A percentile compares a stretch with the other conserved stretches of the same genome.
Conservation (phyloP, 306 rosid species). For the Pterocarpus macrocarpus region DNA sequence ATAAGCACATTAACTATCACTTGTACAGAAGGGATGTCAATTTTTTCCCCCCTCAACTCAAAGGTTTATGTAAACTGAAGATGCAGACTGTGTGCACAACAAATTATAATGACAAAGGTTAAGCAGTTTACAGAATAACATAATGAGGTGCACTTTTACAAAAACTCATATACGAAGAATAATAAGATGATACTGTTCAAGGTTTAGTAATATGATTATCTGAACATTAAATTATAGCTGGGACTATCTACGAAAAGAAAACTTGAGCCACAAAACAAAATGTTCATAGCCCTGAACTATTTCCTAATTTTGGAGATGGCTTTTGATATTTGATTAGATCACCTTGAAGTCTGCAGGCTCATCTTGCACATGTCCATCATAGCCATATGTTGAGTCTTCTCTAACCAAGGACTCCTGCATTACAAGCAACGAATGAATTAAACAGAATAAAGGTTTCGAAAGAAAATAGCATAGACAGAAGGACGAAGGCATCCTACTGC, state of each 20-base stretch:
- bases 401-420: constrained; percentile 66
- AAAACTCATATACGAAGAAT: neutral
- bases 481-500: constrained; percentile 46
- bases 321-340: constrained; percentile 44
- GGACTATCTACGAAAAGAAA: neutral
- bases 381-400: constrained; percentile 34
- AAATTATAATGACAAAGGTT: neutral
- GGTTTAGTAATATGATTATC: neutral
- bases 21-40: neutral
- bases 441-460: constrained; percentile 27
- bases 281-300: constrained; percentile 11
- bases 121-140: neutral
- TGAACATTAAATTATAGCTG: neutral
- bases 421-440: constrained; percentile 38
- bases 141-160: neutral
- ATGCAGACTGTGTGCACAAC: neutral
- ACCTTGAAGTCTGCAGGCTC: constrained; percentile 72
- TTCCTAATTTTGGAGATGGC: constrained; percentile 45
- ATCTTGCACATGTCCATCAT: constrained; percentile 47
- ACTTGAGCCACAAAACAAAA: neutral
- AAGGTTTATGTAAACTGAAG: neutral
- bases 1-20: neutral
- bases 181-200: neutral
- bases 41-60: neutral
- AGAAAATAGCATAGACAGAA: constrained; percentile 22